Base-by-base conservation (phyloP, 495 filamentous ascomycete genomes). In the Durotheca rogersii region DNA sequence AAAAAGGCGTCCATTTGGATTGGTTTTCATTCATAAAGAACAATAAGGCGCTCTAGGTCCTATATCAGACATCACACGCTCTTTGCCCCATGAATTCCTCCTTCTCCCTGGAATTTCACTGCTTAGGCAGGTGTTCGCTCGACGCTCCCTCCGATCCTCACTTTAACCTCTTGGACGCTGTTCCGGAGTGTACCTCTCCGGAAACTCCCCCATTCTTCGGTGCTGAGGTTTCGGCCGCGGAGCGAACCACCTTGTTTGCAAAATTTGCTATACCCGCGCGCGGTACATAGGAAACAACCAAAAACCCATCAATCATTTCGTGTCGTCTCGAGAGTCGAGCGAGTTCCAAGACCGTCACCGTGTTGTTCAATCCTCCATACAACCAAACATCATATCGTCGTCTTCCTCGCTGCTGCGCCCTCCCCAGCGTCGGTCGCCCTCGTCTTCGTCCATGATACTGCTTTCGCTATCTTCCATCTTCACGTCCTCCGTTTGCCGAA, bases 301-400 rank as follows among this genome's bases (percentile, higher is more conserved):
- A 59, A 58, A 47, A 51, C 46, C 45, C 53, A 48, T 56, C 45
- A 47, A 34, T 65, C 57, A 50, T 60, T 53, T 62, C 58, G 57
- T 48, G 51, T 58, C 57, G 20, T 45, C 23, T 39, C 12, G 47
- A 41, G 25, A 45, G 41, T n/a, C n/a, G n/a, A n/a, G n/a, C n/a
- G 20, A 38, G 36, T 15, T 21, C 34, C 47, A 38, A 51, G 46
- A 12, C 38, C 15, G 35, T 38, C 48, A 54, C 42, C 40, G 23
- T 32, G 35, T 39, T 16, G 53, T 34, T 72, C 78, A 95, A 69
- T 93, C 90, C 65, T 98, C 93, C 92, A 96, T 96, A 49, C 81
- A 82, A 16, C 93, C 93, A 75, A 98, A 98, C 40, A 98, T 80
- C 62, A 66, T 72, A 49, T 89, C 91, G 51, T 96, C 93, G 42